Evolutionary conservation across 768 basidiomycete genomes (phyloP), one percentile per base, ranked within the genome.

Genomic region (Leccinum sublutescens): DNA sequence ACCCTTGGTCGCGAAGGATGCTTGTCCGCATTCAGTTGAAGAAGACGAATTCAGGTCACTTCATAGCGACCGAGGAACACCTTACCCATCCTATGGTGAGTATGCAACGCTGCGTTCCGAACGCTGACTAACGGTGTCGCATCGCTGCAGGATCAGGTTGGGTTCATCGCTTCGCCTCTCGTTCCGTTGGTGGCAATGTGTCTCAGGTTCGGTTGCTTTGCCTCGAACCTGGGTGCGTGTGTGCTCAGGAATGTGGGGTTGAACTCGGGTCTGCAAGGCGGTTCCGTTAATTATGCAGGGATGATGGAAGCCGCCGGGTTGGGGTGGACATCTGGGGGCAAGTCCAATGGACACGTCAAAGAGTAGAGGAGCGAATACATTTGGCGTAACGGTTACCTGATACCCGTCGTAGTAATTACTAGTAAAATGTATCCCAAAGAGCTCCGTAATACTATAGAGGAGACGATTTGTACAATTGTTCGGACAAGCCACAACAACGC

Each of bases 41-140:
- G 49, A 76, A 83, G 66, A 68, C 71, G 47, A 67, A 72, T 19
- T 76, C 70, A 1, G 52, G 71, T 3, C 77, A 78, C 64, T 78
- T 79, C 51, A 86, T 89, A 50, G 63, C 72, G 1, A 68, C 74
- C 54, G 85, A 88, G 62, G 85, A 88, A 63, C 84, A 86, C 65
- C 80, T 84, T 56, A 82, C 81, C 61, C 82, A 83, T 63, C 78
- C 85, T 2, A 81, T 82, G 59, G 84, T 80, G 57, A 19, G 62
- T 15, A 12, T 33, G 17, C 47, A 29, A 8, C 15, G 2, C 11
- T 38, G 31, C 5, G 33, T 40, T 50, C 38, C 4, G 33, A 21
- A 25, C 21, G 27, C 17, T 61, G 48, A 70, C 19, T 59, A 50
- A 70, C 19, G 19, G 40, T 36, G 33, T 12, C 21, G 5, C 47